These are phyloP conservation scores for Neurospora sp. DNA, from an alignment of 495 filamentous ascomycete species.

Conservation along the genomic window DNA sequence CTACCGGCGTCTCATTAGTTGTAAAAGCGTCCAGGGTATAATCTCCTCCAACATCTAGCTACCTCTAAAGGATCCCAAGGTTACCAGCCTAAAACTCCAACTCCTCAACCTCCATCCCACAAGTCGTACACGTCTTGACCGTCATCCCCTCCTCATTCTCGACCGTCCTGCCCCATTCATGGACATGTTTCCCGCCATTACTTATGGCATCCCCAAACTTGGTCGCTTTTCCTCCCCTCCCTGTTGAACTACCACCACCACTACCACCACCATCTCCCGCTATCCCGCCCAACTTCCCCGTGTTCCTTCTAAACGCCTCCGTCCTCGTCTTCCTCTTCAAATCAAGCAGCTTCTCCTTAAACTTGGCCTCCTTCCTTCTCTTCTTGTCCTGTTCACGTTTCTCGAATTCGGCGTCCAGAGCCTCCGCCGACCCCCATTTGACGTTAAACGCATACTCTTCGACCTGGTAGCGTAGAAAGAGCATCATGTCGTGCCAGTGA, in stretches of 20 bases:
- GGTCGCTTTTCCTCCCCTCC: constrained; percentile 36
- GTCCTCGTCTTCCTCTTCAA: constrained; percentile 89
- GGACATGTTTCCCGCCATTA: constrained; percentile 63
- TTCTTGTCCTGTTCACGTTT: constrained; percentile 74
- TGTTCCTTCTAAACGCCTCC: constrained; percentile 66
- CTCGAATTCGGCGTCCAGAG: constrained; percentile 83
- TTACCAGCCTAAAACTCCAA: constrained; percentile 58
- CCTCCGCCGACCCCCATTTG: constrained; percentile 79
- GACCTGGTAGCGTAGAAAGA: constrained; percentile 86
- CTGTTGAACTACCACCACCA: neutral
- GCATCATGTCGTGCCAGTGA: constrained; percentile 97
- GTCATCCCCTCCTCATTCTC: constrained; percentile 72
- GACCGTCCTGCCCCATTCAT: constrained; percentile 80
- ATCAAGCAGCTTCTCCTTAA: constrained; percentile 76
- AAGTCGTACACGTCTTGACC: constrained; percentile 76
- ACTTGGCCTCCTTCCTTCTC: constrained; percentile 79
- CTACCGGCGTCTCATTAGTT: neutral
- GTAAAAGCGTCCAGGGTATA: neutral
- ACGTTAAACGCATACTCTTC: constrained; percentile 78
- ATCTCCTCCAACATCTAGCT: neutral
- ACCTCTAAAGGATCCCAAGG: neutral
- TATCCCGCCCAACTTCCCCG: constrained; percentile 29
- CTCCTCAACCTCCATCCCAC: constrained; percentile 96
- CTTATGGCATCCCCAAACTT: constrained; percentile 70
- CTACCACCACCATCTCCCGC: neutral